Base-by-base conservation (phyloP, 2,329 filamentous ascomycete genomes). In the Massarina eburnea region DNA sequence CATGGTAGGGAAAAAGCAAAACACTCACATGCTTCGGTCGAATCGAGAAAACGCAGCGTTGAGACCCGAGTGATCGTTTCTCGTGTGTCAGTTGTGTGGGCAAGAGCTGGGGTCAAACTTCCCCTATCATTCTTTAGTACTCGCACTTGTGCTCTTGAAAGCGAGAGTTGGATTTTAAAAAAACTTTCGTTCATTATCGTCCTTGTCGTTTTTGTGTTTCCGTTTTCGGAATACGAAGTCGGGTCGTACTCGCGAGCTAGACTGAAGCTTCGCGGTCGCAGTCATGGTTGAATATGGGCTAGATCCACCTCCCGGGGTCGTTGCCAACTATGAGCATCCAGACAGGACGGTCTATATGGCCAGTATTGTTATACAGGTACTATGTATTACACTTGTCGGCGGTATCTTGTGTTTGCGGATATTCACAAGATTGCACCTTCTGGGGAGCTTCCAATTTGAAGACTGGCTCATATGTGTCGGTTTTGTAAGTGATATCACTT, bases 331-430 rank as follows among this genome's bases (percentile, higher is more conserved):
- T 26, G 43, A 43, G 8, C 40, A 62, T 29, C 61, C 61, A 20
- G 29, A 26, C 6, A 51, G 40, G n/a, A 45, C 39, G 21, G 27
- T 52, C 30, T 48, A 59, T 37, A 71, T 60, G 0, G 44, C 71
- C 35, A 70, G 66, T 45, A 42, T 70, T 2, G 59, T 69, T 21
- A 71, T 67, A 14, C 67, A 73, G 55, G 57, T 51, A 32, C 53
- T 71, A 10, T 71, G 66, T 45, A 65, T 72, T 33, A 60, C 62
- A 1, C 59, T 70, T n/a, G 55, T 64, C 15, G 58, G 62, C 9
- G 15, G 62, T 1, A 65, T 72, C 21, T 55, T 72, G 9, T 43
- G 39, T 1, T 39, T 70, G 27, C 65, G 69, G 7, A 57, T 71
- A 14, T 54, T 55, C 30, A 60, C 65, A 14, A 67, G 66, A 32